Evolutionary conservation across 352 stramenopile genomes (phyloP), one percentile per base, ranked within the genome.

Genomic region (Phytophthora pisi): DNA sequence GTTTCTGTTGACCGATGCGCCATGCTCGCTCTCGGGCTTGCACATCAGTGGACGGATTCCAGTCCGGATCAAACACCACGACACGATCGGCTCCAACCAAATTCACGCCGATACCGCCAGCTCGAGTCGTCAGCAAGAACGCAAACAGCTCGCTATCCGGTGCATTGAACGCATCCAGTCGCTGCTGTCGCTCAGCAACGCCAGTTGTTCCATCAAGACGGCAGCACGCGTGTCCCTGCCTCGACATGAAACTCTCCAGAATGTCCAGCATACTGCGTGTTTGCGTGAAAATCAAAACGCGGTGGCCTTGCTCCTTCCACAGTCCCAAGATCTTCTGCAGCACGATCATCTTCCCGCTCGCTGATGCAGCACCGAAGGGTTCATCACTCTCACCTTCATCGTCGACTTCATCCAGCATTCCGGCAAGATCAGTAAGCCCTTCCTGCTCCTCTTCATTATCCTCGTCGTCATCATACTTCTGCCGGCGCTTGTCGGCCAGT

Each of bases 1-100:
- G 81, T 64, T 93, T 94, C 16, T 81, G 89, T 64, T 96, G 89
- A 0, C 89, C 89, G 42, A 99, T 95, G 10, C 98, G 82, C 95
- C 96, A 99, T 34, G 96, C 94, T n/a, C 98, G 90, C 67, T 99
- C 98, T 16, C 96, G 80, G n/a, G 98, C 97, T 81, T 99, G 95
- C 13, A 97, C 73, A 63, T 99, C 97, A 1, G 91, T 99, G 45
- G 91, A 96, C 11, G 98, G 98, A 70, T 99, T 99, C 97, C 98
- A 99, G 68, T 99, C 96, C n/a, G 97, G 97, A 76, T 99, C 97
- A 67, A 98, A 99, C 2, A 99, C 86, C 28, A 99, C 81, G 4
- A 99, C 96, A 40, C 96, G 79, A 72, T 99, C 93, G 0, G 97
- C 98, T 42, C 96, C 97, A 11, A 95, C 97, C 13, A 99, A 78